phyloP scores from a whole-genome alignment of 2,329 filamentous ascomycete species.

The Colletotrichum zoysiae region DNA sequence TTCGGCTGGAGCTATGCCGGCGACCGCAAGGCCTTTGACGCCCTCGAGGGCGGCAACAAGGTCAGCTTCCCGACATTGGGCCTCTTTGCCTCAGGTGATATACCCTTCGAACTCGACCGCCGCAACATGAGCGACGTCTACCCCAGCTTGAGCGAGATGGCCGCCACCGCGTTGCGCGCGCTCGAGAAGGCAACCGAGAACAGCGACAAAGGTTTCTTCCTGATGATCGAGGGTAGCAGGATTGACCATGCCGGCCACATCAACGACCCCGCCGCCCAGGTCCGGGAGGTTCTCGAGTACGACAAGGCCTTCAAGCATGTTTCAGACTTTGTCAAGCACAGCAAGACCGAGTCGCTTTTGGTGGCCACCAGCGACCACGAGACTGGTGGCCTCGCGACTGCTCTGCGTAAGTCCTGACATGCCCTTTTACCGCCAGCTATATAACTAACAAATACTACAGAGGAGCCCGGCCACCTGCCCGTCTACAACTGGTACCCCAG shows the following conservation, averaged over 20 bases:
- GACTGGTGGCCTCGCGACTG: constrained; percentile 88
- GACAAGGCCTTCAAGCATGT: constrained; percentile 88
- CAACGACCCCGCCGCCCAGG: constrained; percentile 86
- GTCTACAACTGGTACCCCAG: constrained; percentile 84
- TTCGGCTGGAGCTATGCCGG: constrained; percentile 84
- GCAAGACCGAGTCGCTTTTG: constrained; percentile 80
- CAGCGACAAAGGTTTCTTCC: constrained; percentile 93
- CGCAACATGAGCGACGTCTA: constrained; percentile 82
- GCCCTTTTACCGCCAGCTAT: constrained; percentile 52
- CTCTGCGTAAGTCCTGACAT: constrained; percentile 70
- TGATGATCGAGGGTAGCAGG: constrained; percentile 97
- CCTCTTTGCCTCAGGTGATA: constrained; percentile 83
- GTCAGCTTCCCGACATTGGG: constrained; percentile 86
- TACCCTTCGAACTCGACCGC: constrained; percentile 95
- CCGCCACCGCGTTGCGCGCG: constrained; percentile 81
- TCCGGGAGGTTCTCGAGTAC: constrained; percentile 94
- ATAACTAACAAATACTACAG: constrained; percentile 50
- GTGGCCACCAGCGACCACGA: constrained; percentile 96
- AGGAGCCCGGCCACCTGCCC: constrained; percentile 65
- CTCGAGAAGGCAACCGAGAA: constrained; percentile 85
- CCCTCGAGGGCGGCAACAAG: constrained; percentile 73
- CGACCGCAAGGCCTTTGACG: constrained; percentile 80
- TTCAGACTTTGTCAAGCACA: constrained; percentile 84
- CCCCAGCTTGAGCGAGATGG: constrained; percentile 93
- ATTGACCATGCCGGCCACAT: constrained; percentile 95